Conservation (phyloP, 441 rosid genomes). For the Populus hybrid region DNA sequence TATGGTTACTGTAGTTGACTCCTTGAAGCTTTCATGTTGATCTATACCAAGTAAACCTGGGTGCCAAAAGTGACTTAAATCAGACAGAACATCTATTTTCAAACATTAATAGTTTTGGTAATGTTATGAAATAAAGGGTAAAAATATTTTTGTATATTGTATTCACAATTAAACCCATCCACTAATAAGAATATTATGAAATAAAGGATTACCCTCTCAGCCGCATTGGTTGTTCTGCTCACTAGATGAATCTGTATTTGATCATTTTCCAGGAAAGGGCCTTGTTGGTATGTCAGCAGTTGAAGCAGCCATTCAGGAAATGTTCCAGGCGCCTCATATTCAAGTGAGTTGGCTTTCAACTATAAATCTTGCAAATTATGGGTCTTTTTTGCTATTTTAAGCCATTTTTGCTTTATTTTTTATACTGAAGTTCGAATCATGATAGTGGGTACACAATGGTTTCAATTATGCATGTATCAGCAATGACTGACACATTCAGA, state of each 20-base stretch:
- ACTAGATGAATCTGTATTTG: slow-evolving; percentile 9
- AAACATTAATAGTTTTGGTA: background rate
- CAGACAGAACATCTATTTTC: background rate
- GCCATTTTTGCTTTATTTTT: background rate
- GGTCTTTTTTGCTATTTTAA: background rate
- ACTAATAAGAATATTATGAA: too few relatives aligned
- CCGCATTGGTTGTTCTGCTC: background rate
- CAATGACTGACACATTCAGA: background rate
- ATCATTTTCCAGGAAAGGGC: slow-evolving; percentile 44
- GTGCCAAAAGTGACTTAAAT: background rate
- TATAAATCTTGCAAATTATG: background rate
- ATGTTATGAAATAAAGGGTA: too few relatives aligned
- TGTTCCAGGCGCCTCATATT: slow-evolving; percentile 99
- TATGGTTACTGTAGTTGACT: background rate
- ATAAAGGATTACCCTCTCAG: background rate
- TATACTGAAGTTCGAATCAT: background rate
- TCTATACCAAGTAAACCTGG: background rate
- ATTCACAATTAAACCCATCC: too few relatives aligned
- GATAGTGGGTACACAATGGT: background rate
- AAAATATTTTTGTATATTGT: too few relatives aligned
- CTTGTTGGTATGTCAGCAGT: slow-evolving; percentile 78
- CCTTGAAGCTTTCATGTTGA: background rate
- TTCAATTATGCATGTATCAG: background rate
- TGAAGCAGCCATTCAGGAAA: slow-evolving; percentile 92
- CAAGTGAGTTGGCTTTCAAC: slow-evolving; percentile 56